Evolutionary conservation across 805 yeast species (phyloP), one percentile per base, ranked within the genome.

Genomic region (Kodamaea sagamina): DNA sequence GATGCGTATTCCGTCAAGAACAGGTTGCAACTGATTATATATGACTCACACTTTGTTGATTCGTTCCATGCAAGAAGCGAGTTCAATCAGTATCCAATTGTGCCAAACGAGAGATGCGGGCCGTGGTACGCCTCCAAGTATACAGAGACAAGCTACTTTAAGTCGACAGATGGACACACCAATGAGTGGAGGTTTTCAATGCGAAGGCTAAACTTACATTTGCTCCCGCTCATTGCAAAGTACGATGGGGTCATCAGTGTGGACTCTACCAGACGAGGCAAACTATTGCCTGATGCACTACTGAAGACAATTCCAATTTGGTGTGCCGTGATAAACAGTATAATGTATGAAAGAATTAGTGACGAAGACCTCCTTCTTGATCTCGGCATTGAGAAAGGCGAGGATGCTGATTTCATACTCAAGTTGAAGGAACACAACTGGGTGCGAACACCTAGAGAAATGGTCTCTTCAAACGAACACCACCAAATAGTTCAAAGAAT

Each of bases 161-260:
- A 89, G 56, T 85, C 95, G 18, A 89, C 97, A 0, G 97, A 89
- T 63, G 97, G 97, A 0, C 97, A 89, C 55, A 81, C 79, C 0
- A 75, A 77, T 42, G 82, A 86, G 50, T 89, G 96, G 96, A 73
- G 75, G 24, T 89, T 89, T 54, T 82, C 88, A 25, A 61, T 79
- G 12, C 69, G 95, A 39, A 64, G 97, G 35, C 64, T 89, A 28
- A 89, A 89, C 60, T 66, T 86, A 45, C 95, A 89, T 55, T 58
- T 89, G 2, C 54, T 89, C 2, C 77, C 79, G 0, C 36, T 77
- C 0, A 54, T 87, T 0, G 53, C 53, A 0, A 43, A 59, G 2
- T 32, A 65, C 26, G 55, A 64, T 8, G 89, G 89, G 0, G 49
- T 78, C 0, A 65, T 83, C 1, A 67, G 89, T 6, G 84, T 89